Base-by-base conservation (phyloP, 192 early-diverging fungal species). In the Kickxella alabastrina region DNA sequence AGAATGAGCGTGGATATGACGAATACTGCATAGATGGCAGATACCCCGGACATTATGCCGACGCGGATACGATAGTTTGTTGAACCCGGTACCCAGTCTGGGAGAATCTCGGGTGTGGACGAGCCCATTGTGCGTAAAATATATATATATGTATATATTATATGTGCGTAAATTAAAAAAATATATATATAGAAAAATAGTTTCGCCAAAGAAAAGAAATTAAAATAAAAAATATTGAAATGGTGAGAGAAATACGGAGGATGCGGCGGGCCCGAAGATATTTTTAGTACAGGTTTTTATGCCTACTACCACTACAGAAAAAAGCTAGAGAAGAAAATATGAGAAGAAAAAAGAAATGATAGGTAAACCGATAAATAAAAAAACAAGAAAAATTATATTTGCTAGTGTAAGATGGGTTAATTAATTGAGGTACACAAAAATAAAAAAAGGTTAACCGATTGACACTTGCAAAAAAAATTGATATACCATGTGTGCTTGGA, bases 81-180 rank as follows among this genome's bases (percentile, higher is more conserved):
- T 6, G 58, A 45, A 4, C 67, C 67, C 0, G 49, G 43, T 5
- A 44, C 34, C 67, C 67, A 70, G 46, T 61, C 44, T 12, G 10
- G 43, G 25, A 69, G 37, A 21, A 53, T 49, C 48, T 39, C 28
- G 4, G 25, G 21, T n/a, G 31, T 25, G 3, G 50, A 18, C 3
- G 17, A 12, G 12, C 22, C 3, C 54, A 57, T 46, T 5, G n/a
- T n/a, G n/a, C n/a, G n/a, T n/a, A n/a, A n/a, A n/a, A 9, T 5
- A 4, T 19, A 15, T 10, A 12, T 9, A 48, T 7, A 35, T 12
- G 21, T 23, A 50, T n/a, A 50, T 17, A 48, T 10, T 7, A 43
- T 43, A 43, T 23, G 15, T 12, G 6, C 1, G 4, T 22, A 10
- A 45, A n/a, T n/a, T 3, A 22, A 10, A 12, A n/a, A 45, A 28